Percentiles rank a stretch among this genome's conserved stretches.
These are phyloP conservation scores for Lentinus brumalis DNA, from an alignment of 768 basidiomycete genomes.

Conservation along the genomic window DNA sequence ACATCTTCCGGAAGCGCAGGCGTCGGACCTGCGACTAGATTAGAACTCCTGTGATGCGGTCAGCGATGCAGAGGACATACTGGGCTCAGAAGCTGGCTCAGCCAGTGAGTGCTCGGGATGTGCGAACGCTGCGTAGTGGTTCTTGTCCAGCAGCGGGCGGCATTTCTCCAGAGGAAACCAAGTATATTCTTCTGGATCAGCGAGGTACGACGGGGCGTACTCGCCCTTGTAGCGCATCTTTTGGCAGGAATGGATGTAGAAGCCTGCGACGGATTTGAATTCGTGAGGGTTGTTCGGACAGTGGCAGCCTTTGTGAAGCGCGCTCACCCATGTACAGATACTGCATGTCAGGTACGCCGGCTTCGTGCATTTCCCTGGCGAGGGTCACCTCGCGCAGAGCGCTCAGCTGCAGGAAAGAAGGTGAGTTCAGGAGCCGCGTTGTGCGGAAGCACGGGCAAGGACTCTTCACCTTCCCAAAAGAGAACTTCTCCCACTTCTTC, in stretches of 20 bases:
- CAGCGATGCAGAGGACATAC: conserved; percentile 17
- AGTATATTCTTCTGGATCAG: conserved; percentile 81
- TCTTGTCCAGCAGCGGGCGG: conserved; percentile 57
- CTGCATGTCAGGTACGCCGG: conserved; percentile 62
- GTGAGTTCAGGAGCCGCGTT: not conserved
- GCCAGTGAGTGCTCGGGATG: conserved; percentile 56
- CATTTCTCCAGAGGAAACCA: conserved; percentile 75
- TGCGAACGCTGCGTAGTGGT: conserved; percentile 72
- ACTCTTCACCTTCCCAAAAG: conserved; percentile 65
- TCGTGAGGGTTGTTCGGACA: not conserved
- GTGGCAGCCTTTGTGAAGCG: not conserved
- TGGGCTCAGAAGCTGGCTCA: conserved; percentile 31
- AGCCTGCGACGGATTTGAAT: conserved; percentile 54
- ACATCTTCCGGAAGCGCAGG: not conserved
- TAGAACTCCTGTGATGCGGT: too few species aligned
- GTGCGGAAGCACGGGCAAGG: not conserved
- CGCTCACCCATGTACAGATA: conserved; percentile 85
- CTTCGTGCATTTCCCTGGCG: conserved; percentile 70
- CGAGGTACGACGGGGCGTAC: conserved; percentile 83
- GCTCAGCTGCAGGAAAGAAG: conserved; percentile 57
- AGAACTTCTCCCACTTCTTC: conserved; percentile 63
- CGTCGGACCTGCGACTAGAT: not conserved
- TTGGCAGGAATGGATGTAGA: conserved; percentile 86
- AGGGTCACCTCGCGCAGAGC: conserved; percentile 82
- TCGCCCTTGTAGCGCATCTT: conserved; percentile 99